Base-by-base conservation (phyloP, 768 basidiomycete genomes). In the Kwoniella heveanensis region DNA sequence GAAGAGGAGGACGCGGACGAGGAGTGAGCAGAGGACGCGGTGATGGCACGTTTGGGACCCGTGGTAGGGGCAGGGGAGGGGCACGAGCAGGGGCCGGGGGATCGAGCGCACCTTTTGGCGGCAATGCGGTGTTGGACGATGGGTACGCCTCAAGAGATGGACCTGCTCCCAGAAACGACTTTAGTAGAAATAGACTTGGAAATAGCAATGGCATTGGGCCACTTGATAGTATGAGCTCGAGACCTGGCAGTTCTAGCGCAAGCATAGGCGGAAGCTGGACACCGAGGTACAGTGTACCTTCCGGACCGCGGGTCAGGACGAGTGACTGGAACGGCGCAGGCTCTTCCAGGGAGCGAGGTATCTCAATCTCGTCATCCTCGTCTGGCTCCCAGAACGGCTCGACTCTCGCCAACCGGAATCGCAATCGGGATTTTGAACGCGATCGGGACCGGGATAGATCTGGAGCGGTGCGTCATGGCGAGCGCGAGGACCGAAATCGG, bases 121-220 rank as follows among this genome's bases (percentile, higher is more conserved):
- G 10, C 6, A 12, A 24, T 27, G 44, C 39, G 15, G 44, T 21
- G n/a, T 39, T 44, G 13, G 24, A 21, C 32, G 19, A 22, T 13
- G 57, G 27, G 15, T 44, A 44, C 15, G 36, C 37, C 22, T 12
- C 56, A 57, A 57, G 56, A 50, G 57, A 37, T 2, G 54, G 54
- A 39, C 7, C 30, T 5, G 54, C 22, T 50, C 39, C 39, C 10
- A 36, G n/a, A 12, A n/a, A 22, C 36, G 36, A 10, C 37, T 29
- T 12, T 13, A n/a, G 5, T 30, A 39, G 54, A 39, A 48, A 29
- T 50, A 48, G 57, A 36, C 12, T 10, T 9, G 5, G 44, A 1
- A 12, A 44, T 17, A 17, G 39, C 4, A 44, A 44, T 17, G 39
- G 8, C 4, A 17, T 17, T 44, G 39, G 39, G 19, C 39, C 39